Percentiles rank a stretch among this genome's conserved stretches.
Conservation (phyloP, 2,329 filamentous ascomycete genomes). For the Graphilbum sp. region DNA sequence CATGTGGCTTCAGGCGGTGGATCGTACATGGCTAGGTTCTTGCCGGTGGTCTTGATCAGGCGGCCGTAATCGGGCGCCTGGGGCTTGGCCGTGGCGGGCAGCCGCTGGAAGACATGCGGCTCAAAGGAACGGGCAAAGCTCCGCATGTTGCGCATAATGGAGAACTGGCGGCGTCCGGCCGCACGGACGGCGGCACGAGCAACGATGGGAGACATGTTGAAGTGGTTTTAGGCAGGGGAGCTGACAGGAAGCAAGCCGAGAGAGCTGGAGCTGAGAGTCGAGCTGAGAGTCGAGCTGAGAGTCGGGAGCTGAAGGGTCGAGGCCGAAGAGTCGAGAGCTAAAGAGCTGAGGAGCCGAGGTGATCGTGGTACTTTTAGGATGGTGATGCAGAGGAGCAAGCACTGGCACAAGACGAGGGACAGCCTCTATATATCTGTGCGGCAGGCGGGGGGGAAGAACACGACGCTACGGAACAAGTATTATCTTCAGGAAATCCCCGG, state of each 20-base stretch:
- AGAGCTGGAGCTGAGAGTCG: not conserved
- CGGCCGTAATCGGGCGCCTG: constrained; percentile 21
- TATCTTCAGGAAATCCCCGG: no score
- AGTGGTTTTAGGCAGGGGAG: not conserved
- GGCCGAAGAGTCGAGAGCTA: no score
- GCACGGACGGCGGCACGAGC: constrained; percentile 18
- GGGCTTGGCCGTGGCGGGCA: constrained; percentile 14
- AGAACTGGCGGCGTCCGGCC: constrained; percentile 18
- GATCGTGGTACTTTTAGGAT: no score
- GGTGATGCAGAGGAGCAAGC: no score
- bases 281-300: no score
- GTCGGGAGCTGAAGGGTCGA: no score
- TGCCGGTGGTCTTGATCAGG: constrained; percentile 16
- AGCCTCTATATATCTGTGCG: not conserved
- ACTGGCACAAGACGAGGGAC: no score
- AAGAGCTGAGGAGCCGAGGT: no score
- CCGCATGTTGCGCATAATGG: constrained; percentile 19
- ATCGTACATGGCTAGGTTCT: constrained; percentile 19
- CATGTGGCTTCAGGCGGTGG: no score
- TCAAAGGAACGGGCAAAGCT: constrained; percentile 20
- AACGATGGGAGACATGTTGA: constrained; percentile 19
- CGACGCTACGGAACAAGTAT: not conserved
- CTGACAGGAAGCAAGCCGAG: not conserved
- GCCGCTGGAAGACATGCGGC: constrained; percentile 21
- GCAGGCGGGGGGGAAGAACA: not conserved